These are phyloP conservation scores for Candida vaughaniae DNA, from an alignment of 805 yeast genomes.

Conservation along the genomic window DNA sequence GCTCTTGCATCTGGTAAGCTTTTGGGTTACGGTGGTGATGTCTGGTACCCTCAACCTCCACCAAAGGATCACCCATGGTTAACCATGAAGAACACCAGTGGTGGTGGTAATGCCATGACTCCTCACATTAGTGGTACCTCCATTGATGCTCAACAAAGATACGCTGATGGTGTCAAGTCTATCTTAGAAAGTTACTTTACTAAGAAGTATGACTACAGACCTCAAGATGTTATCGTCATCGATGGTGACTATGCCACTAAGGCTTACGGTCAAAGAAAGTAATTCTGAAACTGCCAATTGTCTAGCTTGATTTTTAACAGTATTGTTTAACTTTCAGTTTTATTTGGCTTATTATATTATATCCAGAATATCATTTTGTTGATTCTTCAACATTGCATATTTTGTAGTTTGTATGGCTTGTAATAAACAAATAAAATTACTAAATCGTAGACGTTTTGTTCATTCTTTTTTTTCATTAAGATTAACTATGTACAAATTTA, in stretches of 20 bases:
- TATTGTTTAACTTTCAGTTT: too few relatives aligned
- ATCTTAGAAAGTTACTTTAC: conserved; percentile 64
- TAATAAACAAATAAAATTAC: too few relatives aligned
- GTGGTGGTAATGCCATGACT: conserved; percentile 83
- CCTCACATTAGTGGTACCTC: conserved; percentile 82
- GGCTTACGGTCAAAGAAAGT: conserved; percentile 58
- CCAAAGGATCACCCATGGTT: conserved; percentile 80
- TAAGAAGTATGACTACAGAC: conserved; percentile 64
- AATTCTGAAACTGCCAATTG: background rate
- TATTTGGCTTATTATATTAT: too few relatives aligned
- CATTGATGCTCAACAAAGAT: conserved; percentile 75
- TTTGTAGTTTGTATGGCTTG: too few relatives aligned
- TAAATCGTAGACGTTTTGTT: too few relatives aligned
- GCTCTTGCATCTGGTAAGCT: conserved; percentile 68
- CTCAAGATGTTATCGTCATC: conserved; percentile 71
- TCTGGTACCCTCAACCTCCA: conserved; percentile 84
- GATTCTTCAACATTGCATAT: too few relatives aligned
- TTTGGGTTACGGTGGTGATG: conserved; percentile 84
- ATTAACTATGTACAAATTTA: too few relatives aligned
- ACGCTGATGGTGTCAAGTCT: conserved; percentile 65
- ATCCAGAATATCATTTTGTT: too few relatives aligned
- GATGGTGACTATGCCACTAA: conserved; percentile 72
- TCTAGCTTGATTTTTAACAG: background rate
- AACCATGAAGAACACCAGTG: conserved; percentile 59
- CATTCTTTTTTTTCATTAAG: too few relatives aligned